Evolutionary conservation across 2,329 filamentous ascomycete species (phyloP).

Genomic region (Coniochaeta ligniaria): DNA sequence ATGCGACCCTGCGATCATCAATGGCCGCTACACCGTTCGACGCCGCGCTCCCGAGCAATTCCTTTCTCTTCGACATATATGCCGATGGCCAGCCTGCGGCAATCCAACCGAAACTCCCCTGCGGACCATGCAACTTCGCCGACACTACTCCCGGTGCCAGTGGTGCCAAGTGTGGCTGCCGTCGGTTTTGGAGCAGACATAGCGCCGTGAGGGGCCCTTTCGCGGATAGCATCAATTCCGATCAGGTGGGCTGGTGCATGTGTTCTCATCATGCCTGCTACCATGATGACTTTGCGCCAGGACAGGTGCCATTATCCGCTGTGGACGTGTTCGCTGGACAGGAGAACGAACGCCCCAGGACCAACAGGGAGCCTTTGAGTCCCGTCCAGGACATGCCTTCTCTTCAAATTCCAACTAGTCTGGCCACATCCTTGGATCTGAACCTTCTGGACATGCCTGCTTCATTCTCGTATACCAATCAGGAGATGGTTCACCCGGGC

Average conservation of each 20-base stretch:
- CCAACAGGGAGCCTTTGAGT: constrained; percentile 42
- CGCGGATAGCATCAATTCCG: constrained; percentile 22
- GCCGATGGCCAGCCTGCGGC: constrained; percentile 32
- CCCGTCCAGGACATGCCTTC: constrained; percentile 38
- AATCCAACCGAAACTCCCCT: constrained; percentile 28
- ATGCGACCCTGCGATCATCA: constrained; percentile 10
- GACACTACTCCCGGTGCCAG: constrained; percentile 44
- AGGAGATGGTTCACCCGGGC: constrained; percentile 2
- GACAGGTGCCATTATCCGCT: constrained; percentile 13
- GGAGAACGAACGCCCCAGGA: constrained; percentile 45
- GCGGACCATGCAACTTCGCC: constrained; percentile 51
- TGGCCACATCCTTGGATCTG: constrained; percentile 34
- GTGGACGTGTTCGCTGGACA: constrained; percentile 23
- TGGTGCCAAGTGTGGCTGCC: constrained; percentile 50
- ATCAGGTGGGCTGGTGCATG: constrained; percentile 50
- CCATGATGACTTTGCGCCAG: constrained; percentile 40
- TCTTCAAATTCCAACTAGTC: constrained; percentile 28
- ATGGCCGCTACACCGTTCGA: constrained; percentile 48
- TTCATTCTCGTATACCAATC: constrained; percentile 2
- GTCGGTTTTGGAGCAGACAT: constrained; percentile 50
- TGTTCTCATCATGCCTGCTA: constrained; percentile 57
- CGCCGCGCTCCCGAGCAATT: constrained; percentile 30
- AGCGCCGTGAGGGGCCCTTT: constrained; percentile 18
- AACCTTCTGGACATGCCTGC: constrained; percentile 17
- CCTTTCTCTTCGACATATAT: constrained; percentile 47